Percentiles rank a stretch among this genome's conserved stretches.
Conservation (phyloP, 352 stramenopile species). For the Thalassiosira gravida region DNA sequence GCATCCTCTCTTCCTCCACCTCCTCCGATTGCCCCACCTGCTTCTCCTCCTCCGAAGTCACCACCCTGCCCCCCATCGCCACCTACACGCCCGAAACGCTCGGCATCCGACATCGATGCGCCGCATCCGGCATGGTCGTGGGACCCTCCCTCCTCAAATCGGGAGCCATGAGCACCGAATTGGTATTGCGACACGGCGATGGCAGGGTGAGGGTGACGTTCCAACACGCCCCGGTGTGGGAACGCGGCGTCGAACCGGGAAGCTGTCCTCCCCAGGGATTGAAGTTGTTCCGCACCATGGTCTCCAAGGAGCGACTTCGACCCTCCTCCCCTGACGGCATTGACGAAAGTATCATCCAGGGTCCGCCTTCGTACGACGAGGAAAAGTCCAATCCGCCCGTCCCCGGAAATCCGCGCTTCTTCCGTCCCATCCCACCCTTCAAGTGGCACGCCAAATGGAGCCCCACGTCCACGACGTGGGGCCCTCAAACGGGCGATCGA, state of each 20-base stretch:
- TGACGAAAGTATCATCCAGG: constrained; percentile 45
- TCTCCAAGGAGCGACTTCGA: constrained; percentile 72
- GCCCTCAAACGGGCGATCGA: constrained; percentile 71
- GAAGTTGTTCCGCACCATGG: constrained; percentile 75
- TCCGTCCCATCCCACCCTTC: constrained; percentile 73
- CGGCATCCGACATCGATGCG: constrained; percentile 57
- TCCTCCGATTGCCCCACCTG: constrained; percentile 79
- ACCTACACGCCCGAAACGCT: constrained; percentile 65
- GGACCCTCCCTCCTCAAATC: constrained; percentile 65
- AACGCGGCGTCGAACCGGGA: constrained; percentile 70
- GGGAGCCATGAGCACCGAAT: constrained; percentile 78
- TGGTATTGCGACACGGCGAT: constrained; percentile 74
- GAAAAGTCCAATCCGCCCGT: constrained; percentile 56
- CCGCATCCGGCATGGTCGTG: constrained; percentile 64
- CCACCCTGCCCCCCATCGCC: constrained; percentile 69
- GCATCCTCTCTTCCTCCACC: constrained; percentile 71
- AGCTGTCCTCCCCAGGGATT: constrained; percentile 77
- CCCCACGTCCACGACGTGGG: constrained; percentile 82
- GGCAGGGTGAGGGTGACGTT: constrained; percentile 77
- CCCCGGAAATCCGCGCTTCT: constrained; percentile 74
- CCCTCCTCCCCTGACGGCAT: constrained; percentile 5
- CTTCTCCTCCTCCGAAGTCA: constrained; percentile 73
- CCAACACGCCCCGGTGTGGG: constrained; percentile 83
- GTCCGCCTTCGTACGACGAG: constrained; percentile 58
- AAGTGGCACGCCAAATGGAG: constrained; percentile 81